Base-by-base conservation (phyloP, 2,329 filamentous ascomycete genomes). In the Tolypocladium pustulatum region DNA sequence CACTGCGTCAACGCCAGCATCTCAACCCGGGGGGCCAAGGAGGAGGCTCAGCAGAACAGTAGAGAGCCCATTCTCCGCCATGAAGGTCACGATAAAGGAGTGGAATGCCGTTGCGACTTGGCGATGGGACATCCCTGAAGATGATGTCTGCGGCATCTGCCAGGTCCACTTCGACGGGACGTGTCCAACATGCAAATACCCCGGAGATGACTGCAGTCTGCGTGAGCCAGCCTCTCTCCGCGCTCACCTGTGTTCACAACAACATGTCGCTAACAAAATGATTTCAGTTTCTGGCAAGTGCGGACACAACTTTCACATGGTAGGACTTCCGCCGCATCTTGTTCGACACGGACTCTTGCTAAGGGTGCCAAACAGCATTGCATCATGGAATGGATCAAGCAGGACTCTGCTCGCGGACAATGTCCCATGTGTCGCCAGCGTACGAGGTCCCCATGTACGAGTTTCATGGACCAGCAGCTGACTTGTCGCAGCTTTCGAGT, bases 341-440 rank as follows among this genome's bases (percentile, higher is more conserved):
- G 12, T 9, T 54, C 15, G 37, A 9, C n/a, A n/a, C n/a, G 36
- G 34, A 40, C 38, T 40, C 27, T 30, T 34, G 32, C 57, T 53
- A 52, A 60, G 53, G 22, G 10, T 49, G 7, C 27, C 13, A 27
- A 40, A 49, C 66, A 96, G 91, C 94, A 99, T 75, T 99, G 94
- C 74, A 94, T 99, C 66, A 81, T 89, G 66, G 90, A 91, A 68
- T 99, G 94, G 94, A 91, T 99, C 66, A 90, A 94, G 69, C 92
- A 97, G 72, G 94, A 97, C 63, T 87, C 90, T 15, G 90, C 92
- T 34, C 93, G 91, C 67, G 93, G 93, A 27, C 88, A 97, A 63
- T 99, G 94, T 71, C 94, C 94, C 34, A 97, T 99, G 94, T 99
- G 94, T 71, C 85, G 94, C 65, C 94, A 97, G 74, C 91, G 91